Evolutionary conservation across 2,329 filamentous ascomycete species (phyloP).

Genomic region (Xylaria sp.): DNA sequence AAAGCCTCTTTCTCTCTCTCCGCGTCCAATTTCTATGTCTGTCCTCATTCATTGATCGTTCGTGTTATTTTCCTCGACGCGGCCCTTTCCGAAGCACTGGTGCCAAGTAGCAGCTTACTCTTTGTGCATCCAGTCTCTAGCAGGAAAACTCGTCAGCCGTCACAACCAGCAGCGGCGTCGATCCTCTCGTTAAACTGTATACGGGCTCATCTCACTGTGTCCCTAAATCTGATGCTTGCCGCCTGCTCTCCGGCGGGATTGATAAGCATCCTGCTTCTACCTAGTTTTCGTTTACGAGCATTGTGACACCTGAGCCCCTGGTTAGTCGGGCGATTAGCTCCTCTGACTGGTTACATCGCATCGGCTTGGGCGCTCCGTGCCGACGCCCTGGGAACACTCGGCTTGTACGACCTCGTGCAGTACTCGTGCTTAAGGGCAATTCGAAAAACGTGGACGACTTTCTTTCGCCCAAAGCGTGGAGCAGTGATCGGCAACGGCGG

Average conservation of each 20-base stretch:
- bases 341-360: constrained; percentile 30
- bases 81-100: background rate
- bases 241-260: background rate
- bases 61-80: background rate
- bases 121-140: constrained; percentile 4
- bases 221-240: background rate
- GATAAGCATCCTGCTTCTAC: constrained; percentile 12
- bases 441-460: constrained; percentile 34
- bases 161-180: background rate
- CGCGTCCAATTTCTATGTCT: background rate
- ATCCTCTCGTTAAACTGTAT: constrained; percentile 8
- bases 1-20: background rate
- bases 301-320: constrained; percentile 36
- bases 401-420: constrained; percentile 22
- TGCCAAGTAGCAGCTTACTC: background rate
- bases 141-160: constrained; percentile 15
- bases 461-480: constrained; percentile 27
- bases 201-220: constrained; percentile 8
- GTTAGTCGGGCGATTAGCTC: constrained; percentile 7
- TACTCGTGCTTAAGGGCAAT: constrained; percentile 16
- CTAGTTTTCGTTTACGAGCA: constrained; percentile 41
- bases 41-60: background rate
- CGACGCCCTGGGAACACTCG: constrained; percentile 25
- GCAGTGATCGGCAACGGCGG: constrained; percentile 22
- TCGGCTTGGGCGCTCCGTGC: constrained; percentile 24